Conservation (phyloP, 345 rosid genomes). For the Capsella bursapastoris region DNA sequence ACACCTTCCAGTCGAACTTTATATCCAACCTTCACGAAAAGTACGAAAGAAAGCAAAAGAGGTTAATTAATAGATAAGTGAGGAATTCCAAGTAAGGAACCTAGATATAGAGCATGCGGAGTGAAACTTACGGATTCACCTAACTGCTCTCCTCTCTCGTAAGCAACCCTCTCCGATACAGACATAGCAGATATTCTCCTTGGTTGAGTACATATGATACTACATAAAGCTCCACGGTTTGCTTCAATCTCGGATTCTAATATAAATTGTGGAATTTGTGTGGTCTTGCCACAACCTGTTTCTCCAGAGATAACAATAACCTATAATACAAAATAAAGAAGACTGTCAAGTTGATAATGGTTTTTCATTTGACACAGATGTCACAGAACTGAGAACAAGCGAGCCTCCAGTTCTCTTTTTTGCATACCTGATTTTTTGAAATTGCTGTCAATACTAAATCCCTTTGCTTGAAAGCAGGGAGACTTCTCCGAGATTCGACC, state of each 20-base stretch:
- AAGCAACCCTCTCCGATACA: conserved; percentile 94
- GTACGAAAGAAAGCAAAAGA: conserved; percentile 28
- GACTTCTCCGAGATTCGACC: conserved; percentile 67
- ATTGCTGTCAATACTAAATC: conserved; percentile 64
- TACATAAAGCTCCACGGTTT: conserved; percentile 75
- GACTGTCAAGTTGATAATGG: neutral
- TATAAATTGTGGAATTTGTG: conserved; percentile 94
- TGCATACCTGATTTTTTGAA: conserved; percentile 73
- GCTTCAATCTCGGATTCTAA: conserved; percentile 79
- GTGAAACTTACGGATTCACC: conserved; percentile 86
- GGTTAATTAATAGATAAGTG: conserved; percentile 25
- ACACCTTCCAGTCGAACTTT: conserved; percentile 94
- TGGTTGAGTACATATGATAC: conserved; percentile 94
- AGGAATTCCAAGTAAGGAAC: conserved; percentile 29
- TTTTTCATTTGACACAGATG: conserved; percentile 20
- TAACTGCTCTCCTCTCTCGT: conserved; percentile 91
- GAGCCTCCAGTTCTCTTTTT: conserved; percentile 7
- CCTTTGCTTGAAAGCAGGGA: conserved; percentile 84
- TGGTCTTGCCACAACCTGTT: conserved; percentile 99
- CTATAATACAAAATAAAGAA: conserved; percentile 50
- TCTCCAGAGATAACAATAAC: conserved; percentile 88
- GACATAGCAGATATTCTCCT: conserved; percentile 92
- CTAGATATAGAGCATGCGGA: conserved; percentile 26
- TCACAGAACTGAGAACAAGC: conserved; percentile 18
- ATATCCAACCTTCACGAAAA: conserved; percentile 75